Percentiles rank a stretch among this genome's conserved stretches.
Evolutionary conservation across 306 rosid genomes (phyloP).

Genomic region (Quercus rubra): DNA sequence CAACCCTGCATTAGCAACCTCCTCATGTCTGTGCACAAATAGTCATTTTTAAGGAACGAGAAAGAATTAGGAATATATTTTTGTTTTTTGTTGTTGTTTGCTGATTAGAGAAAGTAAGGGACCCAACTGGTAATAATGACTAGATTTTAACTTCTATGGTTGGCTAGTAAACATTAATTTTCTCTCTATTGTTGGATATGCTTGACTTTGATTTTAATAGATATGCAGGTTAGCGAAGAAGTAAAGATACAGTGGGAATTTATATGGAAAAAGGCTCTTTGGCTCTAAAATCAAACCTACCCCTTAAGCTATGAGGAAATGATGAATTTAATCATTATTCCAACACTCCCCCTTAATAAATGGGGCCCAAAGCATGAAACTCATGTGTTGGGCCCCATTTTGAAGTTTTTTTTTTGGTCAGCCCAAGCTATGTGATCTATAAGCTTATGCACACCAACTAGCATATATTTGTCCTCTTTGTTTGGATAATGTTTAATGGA

Average conservation of each 20-base stretch:
- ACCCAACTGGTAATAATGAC: neutral
- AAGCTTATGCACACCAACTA: neutral
- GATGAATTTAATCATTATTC: too few species aligned
- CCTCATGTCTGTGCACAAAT: neutral
- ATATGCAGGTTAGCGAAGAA: too few species aligned
- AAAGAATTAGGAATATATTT: slow-evolving; percentile 7
- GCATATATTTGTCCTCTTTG: neutral
- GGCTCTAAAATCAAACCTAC: too few species aligned
- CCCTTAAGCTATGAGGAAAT: too few species aligned
- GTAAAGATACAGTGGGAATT: too few species aligned
- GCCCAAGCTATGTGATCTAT: too few species aligned
- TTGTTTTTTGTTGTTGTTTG: neutral
- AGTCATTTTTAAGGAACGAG: neutral
- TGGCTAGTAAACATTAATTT: neutral
- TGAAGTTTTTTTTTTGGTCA: too few species aligned
- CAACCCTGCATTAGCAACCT: neutral
- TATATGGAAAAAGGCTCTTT: too few species aligned
- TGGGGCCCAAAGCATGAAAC: too few species aligned
- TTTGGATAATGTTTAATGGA: neutral
- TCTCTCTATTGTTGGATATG: slow-evolving; percentile 7
- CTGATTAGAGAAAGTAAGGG: slow-evolving; percentile 2
- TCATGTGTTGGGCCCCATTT: too few species aligned
- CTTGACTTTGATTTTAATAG: neutral
- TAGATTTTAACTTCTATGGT: too few species aligned
- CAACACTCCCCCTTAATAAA: too few species aligned